Evolutionary conservation across 169 alveolate genomes (phyloP), one percentile per base, ranked within the genome.

Genomic region (Fabrea salina): DNA sequence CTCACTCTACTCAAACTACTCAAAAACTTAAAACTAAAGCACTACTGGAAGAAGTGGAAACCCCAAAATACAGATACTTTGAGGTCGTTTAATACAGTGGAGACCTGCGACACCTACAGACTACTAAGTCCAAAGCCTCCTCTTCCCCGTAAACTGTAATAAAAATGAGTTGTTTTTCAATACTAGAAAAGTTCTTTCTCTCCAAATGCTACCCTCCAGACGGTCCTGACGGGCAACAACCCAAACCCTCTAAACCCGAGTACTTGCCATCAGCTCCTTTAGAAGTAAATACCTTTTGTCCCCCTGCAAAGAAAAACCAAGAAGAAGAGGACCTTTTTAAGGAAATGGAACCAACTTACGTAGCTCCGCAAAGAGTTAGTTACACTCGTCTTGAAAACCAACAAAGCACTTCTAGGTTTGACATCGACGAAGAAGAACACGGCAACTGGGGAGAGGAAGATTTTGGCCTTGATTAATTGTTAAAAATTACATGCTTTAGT

Each of bases 341-440:
- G 41, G 75, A 64, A 64, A 64, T 64, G 75, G 47, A 64, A 64
- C 75, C 75, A 39, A 33, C 37, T 16, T 64, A 64, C 37, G 75
- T 64, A 4, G 75, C 75, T 33, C 75, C 75, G 19, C 35, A 64
- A 64, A 32, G 75, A 64, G 39, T 64, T 19, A 33, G 50, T 22
- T 33, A 19, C 19, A 41, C 51, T 35, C 37, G 35, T 3, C 49
- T 64, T 22, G 75, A 51, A 11, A 37, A 32, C 5, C 30, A 64
- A 40, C 59, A 51, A 51, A 51, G 59, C 59, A 37, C 22, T 16
- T 39, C 56, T 0, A 64, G 75, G 32, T 64, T 64, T 41, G 75
- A 64, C 54, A 64, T 64, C 57, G 75, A 64, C 19, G 57, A 22
- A 22, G 75, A 22, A 37, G 57, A 37, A 5, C 19, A 22, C 7